Conservation (phyloP, 352 stramenopile genomes). For the Phytopythium ostracodes region DNA sequence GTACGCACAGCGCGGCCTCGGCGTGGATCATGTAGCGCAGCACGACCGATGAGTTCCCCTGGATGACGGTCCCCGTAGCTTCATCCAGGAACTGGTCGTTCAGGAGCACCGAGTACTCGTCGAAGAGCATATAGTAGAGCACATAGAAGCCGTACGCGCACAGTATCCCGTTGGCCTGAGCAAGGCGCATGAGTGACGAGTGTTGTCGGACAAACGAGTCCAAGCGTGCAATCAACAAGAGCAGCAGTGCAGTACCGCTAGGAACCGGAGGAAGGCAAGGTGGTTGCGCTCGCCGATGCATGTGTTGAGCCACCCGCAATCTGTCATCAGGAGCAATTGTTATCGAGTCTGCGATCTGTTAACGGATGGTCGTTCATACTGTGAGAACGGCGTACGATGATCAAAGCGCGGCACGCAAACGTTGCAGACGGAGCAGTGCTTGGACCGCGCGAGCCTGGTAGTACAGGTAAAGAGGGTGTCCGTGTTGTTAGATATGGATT, state of each 20-base stretch:
- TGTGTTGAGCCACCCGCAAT: constrained; percentile 61
- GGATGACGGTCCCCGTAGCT: constrained; percentile 24
- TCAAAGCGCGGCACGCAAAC: constrained; percentile 61
- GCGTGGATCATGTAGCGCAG: constrained; percentile 49
- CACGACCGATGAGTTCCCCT: constrained; percentile 34
- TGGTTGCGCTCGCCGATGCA: constrained; percentile 70
- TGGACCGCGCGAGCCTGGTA: constrained; percentile 60
- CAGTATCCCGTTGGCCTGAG: constrained; percentile 44
- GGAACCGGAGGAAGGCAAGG: constrained; percentile 45
- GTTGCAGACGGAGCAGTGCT: constrained; percentile 67
- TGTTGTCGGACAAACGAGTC: background rate
- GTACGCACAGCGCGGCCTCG: constrained; percentile 29
- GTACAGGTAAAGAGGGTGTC: background rate
- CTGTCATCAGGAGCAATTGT: constrained; percentile 7
- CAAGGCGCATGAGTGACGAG: background rate
- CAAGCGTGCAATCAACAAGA: background rate
- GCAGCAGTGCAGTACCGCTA: constrained; percentile 23
- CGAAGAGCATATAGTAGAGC: constrained; percentile 36
- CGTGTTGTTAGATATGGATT: background rate
- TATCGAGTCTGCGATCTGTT: background rate
- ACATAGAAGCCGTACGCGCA: constrained; percentile 51
- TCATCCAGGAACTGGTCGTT: constrained; percentile 42
- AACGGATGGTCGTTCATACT: no score
- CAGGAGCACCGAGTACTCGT: constrained; percentile 37
- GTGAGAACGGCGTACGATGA: constrained; percentile 30